These are phyloP conservation scores for Andrographis paniculata DNA, from an alignment of 305 asterid species.

Conservation along the genomic window DNA sequence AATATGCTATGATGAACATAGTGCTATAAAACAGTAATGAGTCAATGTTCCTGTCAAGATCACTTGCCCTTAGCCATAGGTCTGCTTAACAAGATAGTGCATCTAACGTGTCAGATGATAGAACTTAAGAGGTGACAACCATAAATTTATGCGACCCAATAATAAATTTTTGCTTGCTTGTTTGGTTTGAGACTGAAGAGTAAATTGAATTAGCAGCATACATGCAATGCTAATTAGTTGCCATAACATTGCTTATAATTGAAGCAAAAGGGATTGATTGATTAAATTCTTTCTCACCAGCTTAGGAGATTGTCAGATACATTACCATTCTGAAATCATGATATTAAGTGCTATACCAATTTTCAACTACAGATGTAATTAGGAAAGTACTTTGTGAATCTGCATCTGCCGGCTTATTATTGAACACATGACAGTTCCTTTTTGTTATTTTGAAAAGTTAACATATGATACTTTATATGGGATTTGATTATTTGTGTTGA, in stretches of 20 bases:
- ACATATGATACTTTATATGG: not conserved
- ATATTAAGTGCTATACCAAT: not conserved
- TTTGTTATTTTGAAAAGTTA: no score
- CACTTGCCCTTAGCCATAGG: constrained; percentile 1
- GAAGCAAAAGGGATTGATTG: constrained; percentile 8
- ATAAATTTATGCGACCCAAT: not conserved
- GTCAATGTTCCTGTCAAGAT: constrained; percentile 13
- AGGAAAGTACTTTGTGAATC: not conserved
- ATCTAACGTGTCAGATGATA: constrained; percentile 3
- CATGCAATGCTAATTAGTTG: not conserved
- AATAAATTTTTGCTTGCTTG: not conserved
- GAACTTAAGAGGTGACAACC: not conserved
- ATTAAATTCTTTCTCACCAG: not conserved
- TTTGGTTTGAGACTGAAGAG: constrained; percentile 5
- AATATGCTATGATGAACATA: constrained; percentile 5
- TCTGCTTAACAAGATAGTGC: constrained; percentile 6
- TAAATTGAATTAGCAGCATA: not conserved
- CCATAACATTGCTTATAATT: constrained; percentile 3
- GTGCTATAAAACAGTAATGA: constrained; percentile 7
- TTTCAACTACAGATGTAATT: not conserved
- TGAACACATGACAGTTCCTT: not conserved
- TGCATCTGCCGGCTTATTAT: not conserved
- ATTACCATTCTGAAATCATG: not conserved
- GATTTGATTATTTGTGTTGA: not conserved
- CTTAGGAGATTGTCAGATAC: not conserved